Conservation (phyloP, 2,329 filamentous ascomycete genomes). For the Albophoma yamanashiensis region DNA sequence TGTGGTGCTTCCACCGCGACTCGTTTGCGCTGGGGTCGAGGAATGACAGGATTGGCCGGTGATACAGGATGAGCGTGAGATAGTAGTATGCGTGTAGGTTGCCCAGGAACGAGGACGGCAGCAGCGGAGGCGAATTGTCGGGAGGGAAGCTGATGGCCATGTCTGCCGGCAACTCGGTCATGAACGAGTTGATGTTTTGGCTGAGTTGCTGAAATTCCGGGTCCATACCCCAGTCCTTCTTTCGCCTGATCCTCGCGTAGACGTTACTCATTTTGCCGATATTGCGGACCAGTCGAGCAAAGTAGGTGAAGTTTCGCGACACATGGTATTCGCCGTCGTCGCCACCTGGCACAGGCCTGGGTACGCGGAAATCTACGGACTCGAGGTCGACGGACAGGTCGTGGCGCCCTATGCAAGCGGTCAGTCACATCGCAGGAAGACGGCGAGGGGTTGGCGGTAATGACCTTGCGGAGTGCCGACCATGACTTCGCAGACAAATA, state of each 20-base stretch:
- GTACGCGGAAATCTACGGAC: slow-evolving; percentile 64
- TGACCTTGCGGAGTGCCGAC: slow-evolving; percentile 84
- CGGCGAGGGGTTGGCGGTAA: background rate
- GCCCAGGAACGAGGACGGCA: slow-evolving; percentile 77
- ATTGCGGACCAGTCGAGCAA: slow-evolving; percentile 66
- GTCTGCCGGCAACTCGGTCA: slow-evolving; percentile 66
- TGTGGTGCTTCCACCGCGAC: slow-evolving; percentile 76
- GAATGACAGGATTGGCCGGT: slow-evolving; percentile 74
- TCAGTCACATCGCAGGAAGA: slow-evolving; percentile 2
- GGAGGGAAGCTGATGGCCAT: slow-evolving; percentile 66
- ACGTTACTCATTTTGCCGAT: slow-evolving; percentile 67
- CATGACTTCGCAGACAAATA: slow-evolving; percentile 83
- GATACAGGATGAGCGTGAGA: slow-evolving; percentile 73
- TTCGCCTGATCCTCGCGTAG: slow-evolving; percentile 63
- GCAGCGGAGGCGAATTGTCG: slow-evolving; percentile 72
- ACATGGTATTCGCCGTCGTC: slow-evolving; percentile 67
- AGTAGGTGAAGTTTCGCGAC: slow-evolving; percentile 77
- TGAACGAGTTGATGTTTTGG: slow-evolving; percentile 64
- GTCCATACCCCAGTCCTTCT: slow-evolving; percentile 78
- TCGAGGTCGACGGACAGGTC: slow-evolving; percentile 68
- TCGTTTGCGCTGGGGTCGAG: slow-evolving; percentile 61
- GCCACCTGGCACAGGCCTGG: slow-evolving; percentile 50
- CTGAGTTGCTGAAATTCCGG: slow-evolving; percentile 74
- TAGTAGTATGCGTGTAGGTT: slow-evolving; percentile 88
- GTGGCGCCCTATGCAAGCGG: slow-evolving; percentile 49